Evolutionary conservation across 768 basidiomycete species (phyloP).

Genomic region (Termitomyces titanicus): DNA sequence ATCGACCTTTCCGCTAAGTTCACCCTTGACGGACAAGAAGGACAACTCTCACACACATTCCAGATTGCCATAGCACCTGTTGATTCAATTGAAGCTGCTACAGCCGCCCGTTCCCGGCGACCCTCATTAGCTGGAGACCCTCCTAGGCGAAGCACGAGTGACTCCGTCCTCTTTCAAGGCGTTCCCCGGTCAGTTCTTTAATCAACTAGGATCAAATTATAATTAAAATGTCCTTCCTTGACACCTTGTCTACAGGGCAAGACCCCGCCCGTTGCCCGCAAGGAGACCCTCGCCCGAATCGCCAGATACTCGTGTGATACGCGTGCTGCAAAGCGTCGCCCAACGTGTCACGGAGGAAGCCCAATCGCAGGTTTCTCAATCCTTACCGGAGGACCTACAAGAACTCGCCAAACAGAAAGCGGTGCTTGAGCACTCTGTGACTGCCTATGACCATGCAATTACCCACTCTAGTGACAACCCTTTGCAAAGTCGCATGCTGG

Average conservation of each 20-base stretch:
- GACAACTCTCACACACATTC: constrained; percentile 62
- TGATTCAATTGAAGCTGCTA: constrained; percentile 37
- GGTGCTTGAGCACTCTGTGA: constrained; percentile 64
- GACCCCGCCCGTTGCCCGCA: constrained; percentile 24
- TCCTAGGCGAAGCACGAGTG: constrained; percentile 44
- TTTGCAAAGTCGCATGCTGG: constrained; percentile 53
- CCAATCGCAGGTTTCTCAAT: constrained; percentile 58
- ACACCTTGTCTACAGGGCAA: constrained; percentile 16
- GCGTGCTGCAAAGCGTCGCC: constrained; percentile 72
- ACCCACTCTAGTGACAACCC: constrained; percentile 43
- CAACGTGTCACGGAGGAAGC: constrained; percentile 75
- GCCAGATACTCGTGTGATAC: constrained; percentile 71
- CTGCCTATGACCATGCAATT: constrained; percentile 72
- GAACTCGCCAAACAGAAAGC: constrained; percentile 80
- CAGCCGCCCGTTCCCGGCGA: constrained; percentile 38
- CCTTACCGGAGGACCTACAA: constrained; percentile 50
- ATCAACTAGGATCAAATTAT: background rate
- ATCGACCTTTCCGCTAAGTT: constrained; percentile 39
- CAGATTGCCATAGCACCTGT: constrained; percentile 70
- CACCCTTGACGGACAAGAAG: constrained; percentile 71
- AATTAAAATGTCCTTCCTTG: background rate
- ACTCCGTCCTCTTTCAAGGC: constrained; percentile 41
- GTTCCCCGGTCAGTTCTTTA: constrained; percentile 31
- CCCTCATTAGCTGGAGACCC: constrained; percentile 39
- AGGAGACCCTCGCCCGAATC: constrained; percentile 21